phyloP scores from a whole-genome alignment of 2,329 filamentous ascomycete species.

The Microsporum canis region DNA sequence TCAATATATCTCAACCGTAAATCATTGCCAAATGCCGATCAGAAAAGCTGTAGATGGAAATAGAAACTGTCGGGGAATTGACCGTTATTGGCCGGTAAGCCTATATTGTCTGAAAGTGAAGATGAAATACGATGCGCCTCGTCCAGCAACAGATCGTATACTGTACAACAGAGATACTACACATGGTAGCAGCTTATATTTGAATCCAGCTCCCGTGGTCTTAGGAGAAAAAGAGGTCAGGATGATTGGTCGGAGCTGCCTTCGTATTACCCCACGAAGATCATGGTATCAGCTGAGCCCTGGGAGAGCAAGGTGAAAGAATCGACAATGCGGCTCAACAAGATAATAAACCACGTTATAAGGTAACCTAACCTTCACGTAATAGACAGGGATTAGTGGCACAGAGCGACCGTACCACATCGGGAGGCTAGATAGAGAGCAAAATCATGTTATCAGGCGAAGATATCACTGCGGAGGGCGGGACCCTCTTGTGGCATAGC shows the following conservation, averaged over 20 bases:
- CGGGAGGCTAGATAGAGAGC: neutral
- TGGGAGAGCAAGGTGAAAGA: neutral
- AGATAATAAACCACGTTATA: neutral
- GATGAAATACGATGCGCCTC: neutral
- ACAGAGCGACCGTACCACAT: neutral
- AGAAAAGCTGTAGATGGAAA: neutral
- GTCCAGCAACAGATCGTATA: neutral
- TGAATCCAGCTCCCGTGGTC: neutral
- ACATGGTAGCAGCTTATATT: neutral
- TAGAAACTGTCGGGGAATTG: neutral
- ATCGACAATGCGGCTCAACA: neutral
- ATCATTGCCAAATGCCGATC: neutral
- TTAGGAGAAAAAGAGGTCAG: neutral
- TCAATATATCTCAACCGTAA: neutral
- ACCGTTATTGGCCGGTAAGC: neutral
- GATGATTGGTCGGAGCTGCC: neutral
- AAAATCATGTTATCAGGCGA: neutral
- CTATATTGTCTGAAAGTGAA: neutral
- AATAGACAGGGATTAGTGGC: neutral
- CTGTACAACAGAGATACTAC: neutral
- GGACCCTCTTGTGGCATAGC: neutral
- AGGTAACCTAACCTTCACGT: neutral
- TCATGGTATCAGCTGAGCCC: neutral
- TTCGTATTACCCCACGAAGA: neutral
- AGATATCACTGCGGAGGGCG: neutral